Conservation (phyloP, 192 early-diverging fungal genomes). For the Jimgerdemannia lactiflua region DNA sequence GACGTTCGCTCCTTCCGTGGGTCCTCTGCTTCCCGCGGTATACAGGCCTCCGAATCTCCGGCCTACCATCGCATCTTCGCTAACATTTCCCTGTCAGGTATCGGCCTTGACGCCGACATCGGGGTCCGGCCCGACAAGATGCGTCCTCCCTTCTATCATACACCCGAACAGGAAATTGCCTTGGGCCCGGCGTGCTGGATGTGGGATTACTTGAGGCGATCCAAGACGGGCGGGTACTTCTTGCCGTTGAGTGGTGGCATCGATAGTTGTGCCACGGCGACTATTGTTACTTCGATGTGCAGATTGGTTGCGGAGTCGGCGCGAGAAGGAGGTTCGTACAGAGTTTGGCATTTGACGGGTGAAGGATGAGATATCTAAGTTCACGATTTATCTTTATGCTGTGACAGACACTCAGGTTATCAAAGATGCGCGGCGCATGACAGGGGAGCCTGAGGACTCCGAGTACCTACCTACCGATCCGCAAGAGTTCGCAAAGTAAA, state of each 20-base stretch:
- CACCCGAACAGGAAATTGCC: slow-evolving; percentile 88
- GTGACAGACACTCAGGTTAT: slow-evolving; percentile 51
- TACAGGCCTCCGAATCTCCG: slow-evolving; percentile 67
- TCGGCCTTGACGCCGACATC: slow-evolving; percentile 32
- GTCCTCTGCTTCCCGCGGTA: slow-evolving; percentile 64
- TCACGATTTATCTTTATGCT: no score
- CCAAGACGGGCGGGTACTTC: slow-evolving; percentile 88
- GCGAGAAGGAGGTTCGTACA: slow-evolving; percentile 45
- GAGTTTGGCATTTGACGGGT: no score
- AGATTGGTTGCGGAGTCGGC: slow-evolving; percentile 69
- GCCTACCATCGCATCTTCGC: slow-evolving; percentile 70
- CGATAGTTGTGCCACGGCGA: slow-evolving; percentile 87
- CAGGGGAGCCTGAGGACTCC: slow-evolving; percentile 47
- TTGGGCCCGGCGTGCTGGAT: slow-evolving; percentile 98
- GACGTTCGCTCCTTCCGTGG: slow-evolving; percentile 82
- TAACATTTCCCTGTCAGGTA: slow-evolving; percentile 48
- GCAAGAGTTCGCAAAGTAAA: slow-evolving; percentile 74
- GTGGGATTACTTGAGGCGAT: slow-evolving; percentile 97
- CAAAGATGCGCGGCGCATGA: slow-evolving; percentile 64
- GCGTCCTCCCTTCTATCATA: slow-evolving; percentile 53
- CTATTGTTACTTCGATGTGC: slow-evolving; percentile 94
- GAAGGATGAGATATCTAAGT: no score
- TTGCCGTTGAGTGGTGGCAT: slow-evolving; percentile 97
- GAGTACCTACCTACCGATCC: slow-evolving; percentile 76
- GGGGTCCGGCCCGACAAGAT: slow-evolving; percentile 47